Evolutionary conservation across 371 early-diverging fungal species (phyloP).

Genomic region (Mucor plumbeus): DNA sequence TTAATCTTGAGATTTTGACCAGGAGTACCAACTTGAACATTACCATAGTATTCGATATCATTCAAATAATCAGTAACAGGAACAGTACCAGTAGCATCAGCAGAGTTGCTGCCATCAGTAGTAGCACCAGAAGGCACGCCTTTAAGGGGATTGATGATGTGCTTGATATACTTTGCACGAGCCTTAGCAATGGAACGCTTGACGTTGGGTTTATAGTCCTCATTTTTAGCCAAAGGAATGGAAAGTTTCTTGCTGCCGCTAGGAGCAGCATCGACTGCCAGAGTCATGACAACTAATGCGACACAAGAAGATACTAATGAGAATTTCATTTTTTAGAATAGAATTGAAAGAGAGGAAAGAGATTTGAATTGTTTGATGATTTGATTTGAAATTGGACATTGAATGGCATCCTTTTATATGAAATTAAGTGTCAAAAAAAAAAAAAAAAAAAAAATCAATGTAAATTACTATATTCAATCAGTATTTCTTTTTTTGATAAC

Average conservation of each 20-base stretch:
- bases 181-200: conserved; percentile 23
- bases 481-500: conserved; percentile 7
- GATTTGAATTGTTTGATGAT: not conserved
- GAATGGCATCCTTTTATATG: not conserved
- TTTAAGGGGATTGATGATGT: not conserved
- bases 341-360: not conserved
- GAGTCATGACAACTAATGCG: conserved; percentile 19
- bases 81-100: conserved; percentile 15
- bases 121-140: not conserved
- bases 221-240: conserved; percentile 28
- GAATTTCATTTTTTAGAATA: conserved; percentile 23
- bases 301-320: conserved; percentile 24
- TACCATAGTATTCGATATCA: conserved; percentile 61
- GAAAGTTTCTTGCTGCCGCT: conserved; percentile 12
- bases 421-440: not conserved
- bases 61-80: conserved; percentile 29
- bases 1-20: conserved; percentile 65
- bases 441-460: no score
- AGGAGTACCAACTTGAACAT: conserved; percentile 71
- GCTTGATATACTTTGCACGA: conserved; percentile 26
- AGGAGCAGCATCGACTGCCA: conserved; percentile 25
- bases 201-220: conserved; percentile 25
- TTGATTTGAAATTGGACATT: not conserved
- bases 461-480: conserved; percentile 1
- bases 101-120: conserved; percentile 13